Evolutionary conservation across 192 early-diverging fungal species (phyloP), one percentile per base, ranked within the genome.

Genomic region (Haplosporangium gracile): DNA sequence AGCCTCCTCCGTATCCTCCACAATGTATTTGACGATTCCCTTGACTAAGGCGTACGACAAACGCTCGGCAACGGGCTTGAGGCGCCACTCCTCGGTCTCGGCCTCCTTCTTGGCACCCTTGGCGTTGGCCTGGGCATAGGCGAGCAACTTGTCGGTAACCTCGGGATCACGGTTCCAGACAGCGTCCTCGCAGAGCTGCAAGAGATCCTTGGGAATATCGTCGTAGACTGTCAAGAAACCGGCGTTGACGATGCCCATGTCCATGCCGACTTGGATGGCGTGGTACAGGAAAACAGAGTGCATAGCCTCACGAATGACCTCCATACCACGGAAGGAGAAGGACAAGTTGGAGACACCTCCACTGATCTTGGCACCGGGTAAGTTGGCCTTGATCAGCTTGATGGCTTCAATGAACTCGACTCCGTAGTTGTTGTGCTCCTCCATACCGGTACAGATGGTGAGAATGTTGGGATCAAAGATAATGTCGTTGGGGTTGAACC

Each of bases 161-260:
- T 97, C 95, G 5, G 96, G 93, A 77, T 98, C 96, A 34, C 94
- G 93, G 88, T 99, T 98, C 96, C 96, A 97, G 53, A 98, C 86
- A 42, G 97, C 97, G 81, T 96, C 92, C 85, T 99, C 98, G 88
- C 98, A 99, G 49, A 99, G 92, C 75, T 96, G 88, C 45, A 98
- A 86, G 36, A 99, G 89, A 90, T 99, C 97, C 89, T 97, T 97
- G 75, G 97, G 97, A 74, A 99, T 97, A 53, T 99, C 97, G 83
- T 97, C 96, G 79, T 99, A 98, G 72, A 98, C 97, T 53, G 97
- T 97, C 90, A 98, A 91, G 92, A 97, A 97, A 75, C 97, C 98
- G 9, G 98, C 96, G 85, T 98, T 98, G 82, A 99, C 98, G 78
- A 99, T 99, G 82, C 98, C 98, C 98, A 99, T 98, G 89, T 98